Evolutionary conservation across 2,329 filamentous ascomycete genomes (phyloP), one percentile per base, ranked within the genome.

Genomic region (Chaetomiaceae sp.): DNA sequence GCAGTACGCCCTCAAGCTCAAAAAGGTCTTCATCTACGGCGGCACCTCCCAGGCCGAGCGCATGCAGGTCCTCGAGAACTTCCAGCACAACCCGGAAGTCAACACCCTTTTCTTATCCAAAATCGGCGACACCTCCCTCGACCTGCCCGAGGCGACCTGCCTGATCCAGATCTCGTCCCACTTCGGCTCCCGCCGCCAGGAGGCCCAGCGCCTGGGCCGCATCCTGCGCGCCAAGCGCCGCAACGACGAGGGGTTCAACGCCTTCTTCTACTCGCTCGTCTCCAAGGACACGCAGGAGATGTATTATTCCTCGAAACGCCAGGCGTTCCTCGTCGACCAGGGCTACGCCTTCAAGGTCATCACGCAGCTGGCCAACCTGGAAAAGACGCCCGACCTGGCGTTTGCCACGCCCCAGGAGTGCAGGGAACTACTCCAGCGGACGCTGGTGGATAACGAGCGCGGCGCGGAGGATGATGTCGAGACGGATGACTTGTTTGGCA

Each of bases 281-380:
- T 95, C 89, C 6, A 97, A 97, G 69, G 94, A 99, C 67, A 99
- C 94, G 0, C 87, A 91, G 57, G 94, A 99, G 69, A 97, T 99
- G 92, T 94, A 85, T 68, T 99, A 96, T 70, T 96, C 92, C 0
- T 91, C 91, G 4, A 97, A 96, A 71, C 83, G 94, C 9, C 94
- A 99, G 71, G 92, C 94, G 1, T 99, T 99, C 74, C 78, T 99
- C 1, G 91, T 99, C 20, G 94, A 99, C 61, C 94, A 99, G 71
- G 94, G 94, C 9, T 99, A 99, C 68, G 92, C 94, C 0, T 99
- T 99, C 80, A 97, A 97, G 69, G 92, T 97, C 58, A 99, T 99
- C 68, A 99, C 94, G 0, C 90, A 95, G 65, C 79, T 99, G 7
- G 87, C 91, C 65, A 94, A 92, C 47, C 90, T 99, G 59, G 89